phyloP scores from a whole-genome alignment of 768 basidiomycete genomes.

The Suillus paluster region DNA sequence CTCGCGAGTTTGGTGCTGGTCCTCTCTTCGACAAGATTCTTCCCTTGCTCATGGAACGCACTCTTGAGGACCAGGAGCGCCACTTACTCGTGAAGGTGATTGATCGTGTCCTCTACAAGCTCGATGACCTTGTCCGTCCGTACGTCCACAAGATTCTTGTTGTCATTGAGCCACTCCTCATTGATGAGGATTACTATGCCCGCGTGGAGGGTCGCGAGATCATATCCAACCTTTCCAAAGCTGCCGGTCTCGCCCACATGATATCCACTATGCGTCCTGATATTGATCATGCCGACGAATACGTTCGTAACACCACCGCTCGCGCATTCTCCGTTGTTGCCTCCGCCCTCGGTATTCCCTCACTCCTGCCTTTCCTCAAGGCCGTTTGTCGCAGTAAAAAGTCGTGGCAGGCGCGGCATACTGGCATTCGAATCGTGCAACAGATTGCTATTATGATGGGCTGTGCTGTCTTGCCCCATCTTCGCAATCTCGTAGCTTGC shows the following conservation, averaged over 20 bases:
- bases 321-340: conserved; percentile 99
- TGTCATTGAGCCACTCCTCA: conserved; percentile 97
- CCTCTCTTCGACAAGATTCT: conserved; percentile 99
- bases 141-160: conserved; percentile 99
- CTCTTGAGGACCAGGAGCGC: conserved; percentile 97
- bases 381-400: conserved; percentile 99
- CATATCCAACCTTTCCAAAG: conserved; percentile 97
- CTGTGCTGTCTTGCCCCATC: conserved; percentile 95
- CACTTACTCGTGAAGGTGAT: conserved; percentile 99
- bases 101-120: conserved; percentile 97
- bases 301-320: conserved; percentile 98
- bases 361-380: conserved; percentile 96
- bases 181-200: conserved; percentile 96
- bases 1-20: conserved; percentile 96
- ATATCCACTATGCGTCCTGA: conserved; percentile 99
- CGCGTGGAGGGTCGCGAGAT: conserved; percentile 99
- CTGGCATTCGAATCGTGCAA: conserved; percentile 98
- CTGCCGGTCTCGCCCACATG: conserved; percentile 99
- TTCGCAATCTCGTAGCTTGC: conserved; percentile 95
- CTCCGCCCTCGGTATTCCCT: conserved; percentile 96
- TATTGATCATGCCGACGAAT: conserved; percentile 99
- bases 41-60: conserved; percentile 96
- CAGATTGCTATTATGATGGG: conserved; percentile 99
- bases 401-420: conserved; percentile 99
- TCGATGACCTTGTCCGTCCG: conserved; percentile 97